Conservation (phyloP, 129 eudicot genomes). For the Dittrichia graveolens region DNA sequence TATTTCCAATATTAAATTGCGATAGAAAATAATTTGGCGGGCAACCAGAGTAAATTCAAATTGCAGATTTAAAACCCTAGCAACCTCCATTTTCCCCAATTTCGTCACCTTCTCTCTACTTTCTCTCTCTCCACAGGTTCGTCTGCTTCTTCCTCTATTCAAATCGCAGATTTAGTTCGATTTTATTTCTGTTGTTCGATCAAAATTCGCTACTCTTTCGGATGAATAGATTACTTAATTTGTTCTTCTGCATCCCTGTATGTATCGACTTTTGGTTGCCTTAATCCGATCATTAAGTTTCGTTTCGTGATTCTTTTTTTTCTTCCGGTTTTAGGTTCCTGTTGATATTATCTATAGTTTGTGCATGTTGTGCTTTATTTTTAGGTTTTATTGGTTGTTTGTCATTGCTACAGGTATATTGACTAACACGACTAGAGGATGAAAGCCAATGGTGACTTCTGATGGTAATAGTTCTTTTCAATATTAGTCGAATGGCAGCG, state of each 20-base stretch:
- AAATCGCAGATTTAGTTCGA: too few species aligned
- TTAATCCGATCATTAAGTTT: not conserved
- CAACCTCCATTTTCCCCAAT: constrained; percentile 37
- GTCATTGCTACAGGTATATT: constrained; percentile 25
- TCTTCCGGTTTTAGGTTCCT: not conserved
- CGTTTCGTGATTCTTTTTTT: not conserved
- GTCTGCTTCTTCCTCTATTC: constrained; percentile 6
- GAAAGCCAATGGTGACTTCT: constrained; percentile 20
- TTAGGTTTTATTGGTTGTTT: constrained; percentile 3
- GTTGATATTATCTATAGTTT: constrained; percentile 6
- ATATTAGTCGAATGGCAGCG: not conserved
- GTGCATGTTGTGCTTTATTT: constrained; percentile 17
- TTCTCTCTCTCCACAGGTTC: constrained; percentile 33
- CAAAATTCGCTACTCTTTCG: not conserved
- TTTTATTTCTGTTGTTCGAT: not conserved
- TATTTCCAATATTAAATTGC: constrained; percentile 5
- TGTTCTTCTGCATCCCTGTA: not conserved
- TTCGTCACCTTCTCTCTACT: constrained; percentile 29
- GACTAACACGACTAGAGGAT: constrained; percentile 29
- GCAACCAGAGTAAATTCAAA: constrained; percentile 62
- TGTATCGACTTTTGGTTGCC: constrained; percentile 5
- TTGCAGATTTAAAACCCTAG: constrained; percentile 59
- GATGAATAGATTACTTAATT: constrained; percentile 6
- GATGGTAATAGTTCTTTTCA: constrained; percentile 24
- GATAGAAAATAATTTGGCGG: constrained; percentile 54